Evolutionary conservation across 306 rosid species (phyloP).

Genomic region (Cicer cuneatum): DNA sequence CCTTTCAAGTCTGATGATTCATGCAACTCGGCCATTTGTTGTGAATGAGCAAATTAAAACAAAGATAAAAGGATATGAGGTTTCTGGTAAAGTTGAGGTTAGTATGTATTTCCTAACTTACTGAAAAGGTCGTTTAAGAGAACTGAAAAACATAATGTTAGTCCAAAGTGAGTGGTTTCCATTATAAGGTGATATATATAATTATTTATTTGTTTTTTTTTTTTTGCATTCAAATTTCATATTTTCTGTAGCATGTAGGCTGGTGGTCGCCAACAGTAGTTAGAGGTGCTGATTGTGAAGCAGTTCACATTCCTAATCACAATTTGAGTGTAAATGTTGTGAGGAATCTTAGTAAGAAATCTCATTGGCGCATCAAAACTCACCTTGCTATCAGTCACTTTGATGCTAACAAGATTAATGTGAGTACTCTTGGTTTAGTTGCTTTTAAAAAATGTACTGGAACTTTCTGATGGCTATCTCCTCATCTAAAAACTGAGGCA

Average conservation of each 20-base stretch:
- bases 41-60: conserved; percentile 93
- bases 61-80: conserved; percentile 94
- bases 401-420: conserved; percentile 86
- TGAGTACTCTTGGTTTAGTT: conserved; percentile 53
- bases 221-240: conserved; percentile 21
- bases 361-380: conserved; percentile 98
- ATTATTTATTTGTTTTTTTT: background rate
- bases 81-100: conserved; percentile 98
- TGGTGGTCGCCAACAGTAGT: conserved; percentile 99
- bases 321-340: conserved; percentile 91
- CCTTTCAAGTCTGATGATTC: conserved; percentile 96
- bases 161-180: conserved; percentile 12
- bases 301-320: conserved; percentile 98
- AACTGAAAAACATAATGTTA: conserved; percentile 18
- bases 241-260: conserved; percentile 80
- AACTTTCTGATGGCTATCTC: conserved; percentile 38
- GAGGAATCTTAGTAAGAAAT: conserved; percentile 92
- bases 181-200: conserved; percentile 2
- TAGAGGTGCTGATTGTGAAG: conserved; percentile 98
- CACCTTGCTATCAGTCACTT: conserved; percentile 83
- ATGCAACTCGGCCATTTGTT: conserved; percentile 94
- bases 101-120: conserved; percentile 46
- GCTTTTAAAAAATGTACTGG: conserved; percentile 26
- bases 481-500: conserved; percentile 32
- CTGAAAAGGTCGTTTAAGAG: conserved; percentile 48